phyloP scores from a whole-genome alignment of 169 alveolate genomes.

The Theileria orientalis region DNA sequence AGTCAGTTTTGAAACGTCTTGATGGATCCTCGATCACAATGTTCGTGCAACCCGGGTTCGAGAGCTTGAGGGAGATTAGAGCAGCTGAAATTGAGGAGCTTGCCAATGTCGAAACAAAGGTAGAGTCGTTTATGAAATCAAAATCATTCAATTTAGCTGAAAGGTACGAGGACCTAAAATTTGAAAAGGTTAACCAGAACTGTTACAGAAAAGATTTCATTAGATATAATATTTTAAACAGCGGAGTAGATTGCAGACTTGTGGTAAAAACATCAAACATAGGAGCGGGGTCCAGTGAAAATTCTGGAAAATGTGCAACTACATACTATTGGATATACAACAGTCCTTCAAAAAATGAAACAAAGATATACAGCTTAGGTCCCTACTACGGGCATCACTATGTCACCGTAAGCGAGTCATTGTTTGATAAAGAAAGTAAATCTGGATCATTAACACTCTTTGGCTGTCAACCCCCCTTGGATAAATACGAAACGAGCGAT shows the following conservation, averaged over 20 bases:
- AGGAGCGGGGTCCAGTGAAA: conserved; percentile 2
- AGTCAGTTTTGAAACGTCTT: not conserved
- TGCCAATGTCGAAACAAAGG: no score
- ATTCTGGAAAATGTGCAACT: conserved; percentile 1
- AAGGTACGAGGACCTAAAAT: conserved; percentile 2
- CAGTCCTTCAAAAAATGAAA: not conserved
- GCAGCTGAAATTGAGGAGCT: no score
- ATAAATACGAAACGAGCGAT: not conserved
- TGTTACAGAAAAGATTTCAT: conserved; percentile 16
- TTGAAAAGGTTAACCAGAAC: not conserved
- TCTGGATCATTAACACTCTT: not conserved
- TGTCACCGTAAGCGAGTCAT: conserved; percentile 6
- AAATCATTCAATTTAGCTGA: no score
- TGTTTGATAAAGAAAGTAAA: not conserved
- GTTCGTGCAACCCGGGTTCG: no score
- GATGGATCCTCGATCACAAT: no score
- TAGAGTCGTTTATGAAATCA: no score
- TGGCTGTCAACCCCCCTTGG: conserved; percentile 10
- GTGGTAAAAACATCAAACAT: conserved; percentile 7
- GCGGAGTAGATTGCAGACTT: not conserved
- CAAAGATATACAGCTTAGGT: conserved; percentile 3
- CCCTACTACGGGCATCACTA: conserved; percentile 50
- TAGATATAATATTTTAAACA: not conserved
- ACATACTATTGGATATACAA: conserved; percentile 16
- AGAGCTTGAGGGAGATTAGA: no score